Base-by-base conservation (phyloP, 345 rosid species). In the Sapria himalayana region DNA sequence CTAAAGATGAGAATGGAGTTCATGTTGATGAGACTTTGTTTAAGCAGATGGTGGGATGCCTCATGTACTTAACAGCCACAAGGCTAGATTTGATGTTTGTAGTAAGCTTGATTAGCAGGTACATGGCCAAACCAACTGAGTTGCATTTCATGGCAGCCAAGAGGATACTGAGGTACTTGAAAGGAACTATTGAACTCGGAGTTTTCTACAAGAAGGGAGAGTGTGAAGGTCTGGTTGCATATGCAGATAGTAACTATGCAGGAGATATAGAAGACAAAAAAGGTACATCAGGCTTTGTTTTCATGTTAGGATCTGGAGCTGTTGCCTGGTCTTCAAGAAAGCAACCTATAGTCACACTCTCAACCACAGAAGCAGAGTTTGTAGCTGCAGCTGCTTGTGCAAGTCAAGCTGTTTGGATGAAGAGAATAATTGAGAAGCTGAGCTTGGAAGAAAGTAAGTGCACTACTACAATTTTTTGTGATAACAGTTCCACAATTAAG, bases 301-400 rank as follows among this genome's bases (percentile, higher is more conserved):
- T 33, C 37, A 33, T 33, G 37, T 33, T 33, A n/a, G 37, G 37
- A n/a, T 33, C 37, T 33, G 37, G 37, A 33, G 37, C 37, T 33
- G 37, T 33, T 33, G 37, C 37, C 5, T 33, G 10, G 37, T 33
- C 37, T 33, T 33, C 37, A n/a, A n/a, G n/a, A n/a, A n/a, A n/a
- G n/a, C n/a, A n/a, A n/a, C n/a, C n/a, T n/a, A n/a, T n/a, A n/a
- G n/a, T n/a, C n/a, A n/a, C n/a, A n/a, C n/a, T n/a, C n/a, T n/a
- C n/a, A n/a, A n/a, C n/a, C n/a, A n/a, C 31, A 5, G 31, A 27
- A 27, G 37, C 3, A 33, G 37, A 33, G 37, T 33, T 33, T 12
- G 37, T 33, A 12, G 37, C 37, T 4, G 10, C 37, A 33, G 37
- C 37, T 33, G 37, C 37, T 33, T 4, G 37, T 33, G 37, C 37